Percentiles rank a stretch among this genome's conserved stretches.
These are phyloP conservation scores for Rheum nobile DNA, from an alignment of 148 eudicot genomes.

Conservation along the genomic window DNA sequence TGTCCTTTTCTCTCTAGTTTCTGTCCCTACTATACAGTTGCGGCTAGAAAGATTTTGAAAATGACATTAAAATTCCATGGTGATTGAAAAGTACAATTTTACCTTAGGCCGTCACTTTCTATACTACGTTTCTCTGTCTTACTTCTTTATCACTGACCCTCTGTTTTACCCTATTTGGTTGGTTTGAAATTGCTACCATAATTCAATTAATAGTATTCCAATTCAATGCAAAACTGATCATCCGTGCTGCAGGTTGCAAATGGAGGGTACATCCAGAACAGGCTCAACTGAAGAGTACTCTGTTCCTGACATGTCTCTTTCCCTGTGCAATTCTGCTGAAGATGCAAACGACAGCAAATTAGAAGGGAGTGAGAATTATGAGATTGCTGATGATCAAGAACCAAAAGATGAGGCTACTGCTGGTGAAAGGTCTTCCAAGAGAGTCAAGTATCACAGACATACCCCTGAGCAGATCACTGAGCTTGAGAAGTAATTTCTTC, in stretches of 20 bases:
- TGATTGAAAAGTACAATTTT: too few relatives aligned
- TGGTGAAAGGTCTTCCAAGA: background rate
- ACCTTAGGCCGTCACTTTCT: background rate
- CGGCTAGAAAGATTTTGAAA: background rate
- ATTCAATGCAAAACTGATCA: too few relatives aligned
- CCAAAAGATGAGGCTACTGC: conserved; percentile 5
- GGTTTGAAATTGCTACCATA: background rate
- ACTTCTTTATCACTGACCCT: too few relatives aligned
- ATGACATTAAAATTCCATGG: background rate
- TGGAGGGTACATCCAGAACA: background rate
- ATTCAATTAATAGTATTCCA: background rate
- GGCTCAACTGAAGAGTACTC: background rate
- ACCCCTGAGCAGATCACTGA: conserved; percentile 62
- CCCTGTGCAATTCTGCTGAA: background rate
- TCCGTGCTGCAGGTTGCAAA: background rate
- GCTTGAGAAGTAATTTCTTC: conserved; percentile 47
- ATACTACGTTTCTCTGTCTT: background rate
- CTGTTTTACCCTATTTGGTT: background rate
- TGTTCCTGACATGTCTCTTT: background rate
- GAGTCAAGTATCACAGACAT: conserved; percentile 47
- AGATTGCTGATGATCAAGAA: conserved; percentile 20
- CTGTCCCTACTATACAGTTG: too few relatives aligned
- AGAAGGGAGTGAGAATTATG: conserved; percentile 41
- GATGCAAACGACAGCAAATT: conserved; percentile 20
- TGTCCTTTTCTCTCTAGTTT: too few relatives aligned